Evolutionary conservation across 768 basidiomycete species (phyloP), one percentile per base, ranked within the genome.

Genomic region (Mycena olivaceomarginata): DNA sequence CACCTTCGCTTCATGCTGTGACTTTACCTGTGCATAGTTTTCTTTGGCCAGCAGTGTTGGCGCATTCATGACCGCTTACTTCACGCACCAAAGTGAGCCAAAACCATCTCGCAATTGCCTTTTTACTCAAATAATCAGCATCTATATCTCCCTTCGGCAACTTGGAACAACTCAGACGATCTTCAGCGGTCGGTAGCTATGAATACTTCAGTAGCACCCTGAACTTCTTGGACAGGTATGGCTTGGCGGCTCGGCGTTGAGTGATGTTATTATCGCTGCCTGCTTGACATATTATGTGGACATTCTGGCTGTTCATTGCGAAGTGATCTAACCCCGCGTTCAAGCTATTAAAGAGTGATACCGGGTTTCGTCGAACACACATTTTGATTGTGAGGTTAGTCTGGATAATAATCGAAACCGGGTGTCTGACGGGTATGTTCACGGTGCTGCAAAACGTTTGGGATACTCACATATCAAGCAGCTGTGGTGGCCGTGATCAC

Each of bases 251-350:
- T 79, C 75, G 41, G 84, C 83, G 20, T 48, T 81, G 43, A 83
- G 82, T 43, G 84, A 85, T 64, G 77, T 85, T 16, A 73, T 79
- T 4, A 85, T 85, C 31, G 82, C 83, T 0, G 39, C 80, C 7
- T 46, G 79, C 8, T 83, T 84, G 83, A 80, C 79, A 41, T 84
- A 83, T 65, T 77, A 80, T 72, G 83, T 85, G 46, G 66, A 80
- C 37, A 7, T 37, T 60, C 31, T 25, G 66, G 45, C 43, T 57
- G 25, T 22, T 41, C n/a, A 43, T n/a, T 75, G 18, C 65, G 13
- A 45, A 20, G 9, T 9, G 4, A n/a, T 20, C 67, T 64, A 8
- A 64, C n/a, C 18, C 41, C 40, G 7, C 25, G 15, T 43, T 64
- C 41, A 41, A 82, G 81, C 72, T 83, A 37, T 79, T 81, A 31